Percentiles rank a stretch among this genome's conserved stretches.
Evolutionary conservation across 306 rosid genomes (phyloP).

Genomic region (Cajanus cajan): DNA sequence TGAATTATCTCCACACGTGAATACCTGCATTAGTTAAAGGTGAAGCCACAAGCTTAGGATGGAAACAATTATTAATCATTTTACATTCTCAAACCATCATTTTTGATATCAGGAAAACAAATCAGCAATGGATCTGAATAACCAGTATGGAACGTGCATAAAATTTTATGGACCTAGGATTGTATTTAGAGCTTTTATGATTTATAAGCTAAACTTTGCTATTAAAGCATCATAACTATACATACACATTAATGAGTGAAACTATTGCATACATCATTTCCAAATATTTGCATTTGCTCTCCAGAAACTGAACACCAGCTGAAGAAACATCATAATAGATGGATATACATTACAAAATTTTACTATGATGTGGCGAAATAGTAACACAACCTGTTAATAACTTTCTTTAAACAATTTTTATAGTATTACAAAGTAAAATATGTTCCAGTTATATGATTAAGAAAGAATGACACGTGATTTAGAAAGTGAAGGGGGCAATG

Average conservation of each 20-base stretch:
- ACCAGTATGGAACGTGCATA: background rate
- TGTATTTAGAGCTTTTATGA: background rate
- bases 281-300: constrained; percentile 3
- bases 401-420: background rate
- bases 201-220: background rate
- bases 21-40: constrained; percentile 57
- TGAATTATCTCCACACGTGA: constrained; percentile 92
- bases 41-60: background rate
- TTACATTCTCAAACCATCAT: constrained; percentile 7
- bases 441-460: background rate
- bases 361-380: background rate
- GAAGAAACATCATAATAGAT: background rate
- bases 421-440: background rate
- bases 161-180: constrained; percentile 3
- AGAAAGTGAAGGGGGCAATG: background rate
- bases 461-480: background rate
- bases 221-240: background rate
- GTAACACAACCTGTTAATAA: background rate
- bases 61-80: constrained; percentile 19
- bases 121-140: background rate
- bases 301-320: background rate
- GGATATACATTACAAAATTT: background rate
- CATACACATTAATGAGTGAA: background rate
- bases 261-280: background rate
- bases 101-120: constrained; percentile 19